Conservation (phyloP, 1,139 yeast species). For the Yamadazyma friedrichii region DNA sequence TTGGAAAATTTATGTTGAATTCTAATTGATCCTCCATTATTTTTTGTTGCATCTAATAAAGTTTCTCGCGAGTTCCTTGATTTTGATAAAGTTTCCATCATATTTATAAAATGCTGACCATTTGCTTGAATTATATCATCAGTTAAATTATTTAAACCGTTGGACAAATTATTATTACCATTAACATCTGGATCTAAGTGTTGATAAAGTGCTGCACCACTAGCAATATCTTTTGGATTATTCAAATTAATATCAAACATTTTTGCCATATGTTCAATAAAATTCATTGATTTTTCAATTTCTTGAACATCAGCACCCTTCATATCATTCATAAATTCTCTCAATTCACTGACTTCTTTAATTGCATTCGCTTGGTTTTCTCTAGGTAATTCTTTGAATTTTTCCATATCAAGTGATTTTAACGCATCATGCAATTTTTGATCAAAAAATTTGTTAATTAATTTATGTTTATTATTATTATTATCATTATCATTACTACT, state of each 20-base stretch:
- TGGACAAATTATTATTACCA: conserved; percentile 19
- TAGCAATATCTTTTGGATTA: conserved; percentile 24
- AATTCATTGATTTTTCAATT: conserved; percentile 3
- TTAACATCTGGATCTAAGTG: background rate
- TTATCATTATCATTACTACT: background rate
- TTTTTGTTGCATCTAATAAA: conserved; percentile 1
- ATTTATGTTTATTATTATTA: conserved; percentile 1
- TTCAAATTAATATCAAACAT: conserved; percentile 22
- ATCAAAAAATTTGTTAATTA: conserved; percentile 8
- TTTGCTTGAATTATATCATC: conserved; percentile 75
- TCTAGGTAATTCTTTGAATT: conserved; percentile 8
- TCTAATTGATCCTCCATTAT: background rate
- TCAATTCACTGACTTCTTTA: conserved; percentile 9
- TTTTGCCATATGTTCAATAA: conserved; percentile 9
- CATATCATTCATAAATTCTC: conserved; percentile 7
- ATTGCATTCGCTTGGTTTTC: conserved; percentile 13
- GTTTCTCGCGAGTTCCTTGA: conserved; percentile 52
- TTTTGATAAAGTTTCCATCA: conserved; percentile 73
- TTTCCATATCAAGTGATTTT: conserved; percentile 14
- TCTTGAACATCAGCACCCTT: conserved; percentile 4
- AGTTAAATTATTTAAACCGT: conserved; percentile 60
- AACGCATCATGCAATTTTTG: conserved; percentile 11
- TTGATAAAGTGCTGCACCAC: conserved; percentile 21
- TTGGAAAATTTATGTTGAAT: background rate
- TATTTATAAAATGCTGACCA: conserved; percentile 70